Conservation (phyloP, 108 stramenopile genomes). For the Pelagomonas calceolata region DNA sequence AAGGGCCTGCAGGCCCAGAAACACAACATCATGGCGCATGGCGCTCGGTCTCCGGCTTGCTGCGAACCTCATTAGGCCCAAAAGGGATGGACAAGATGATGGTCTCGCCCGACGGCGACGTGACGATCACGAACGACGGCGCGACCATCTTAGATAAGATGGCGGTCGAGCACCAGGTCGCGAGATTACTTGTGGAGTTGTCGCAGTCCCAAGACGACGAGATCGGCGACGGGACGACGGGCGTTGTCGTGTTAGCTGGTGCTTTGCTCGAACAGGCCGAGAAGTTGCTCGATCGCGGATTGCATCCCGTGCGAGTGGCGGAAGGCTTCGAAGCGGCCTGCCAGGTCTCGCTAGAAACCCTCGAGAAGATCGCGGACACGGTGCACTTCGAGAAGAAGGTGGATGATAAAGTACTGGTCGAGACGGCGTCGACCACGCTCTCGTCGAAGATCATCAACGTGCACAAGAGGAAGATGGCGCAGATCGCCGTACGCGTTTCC, state of each 20-base stretch:
- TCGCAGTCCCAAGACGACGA: constrained; percentile 92
- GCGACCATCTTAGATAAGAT: constrained; percentile 93
- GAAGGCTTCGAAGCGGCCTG: constrained; percentile 94
- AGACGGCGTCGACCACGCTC: constrained; percentile 92
- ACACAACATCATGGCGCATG: constrained; percentile 94
- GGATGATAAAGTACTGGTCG: constrained; percentile 64
- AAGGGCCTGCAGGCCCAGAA: constrained; percentile 90
- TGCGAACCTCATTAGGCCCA: constrained; percentile 92
- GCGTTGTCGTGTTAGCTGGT: constrained; percentile 96
- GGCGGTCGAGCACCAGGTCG: constrained; percentile 89
- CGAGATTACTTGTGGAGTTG: constrained; percentile 92
- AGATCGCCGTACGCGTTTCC: no score
- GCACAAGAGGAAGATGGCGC: constrained; percentile 88
- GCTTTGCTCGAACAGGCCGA: constrained; percentile 94
- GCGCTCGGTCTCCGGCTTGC: constrained; percentile 76
- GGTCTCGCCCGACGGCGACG: constrained; percentile 91
- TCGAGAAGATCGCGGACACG: constrained; percentile 72
- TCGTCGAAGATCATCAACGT: constrained; percentile 90
- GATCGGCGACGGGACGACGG: constrained; percentile 99
- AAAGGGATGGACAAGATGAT: constrained; percentile 99
- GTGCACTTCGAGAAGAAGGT: constrained; percentile 75
- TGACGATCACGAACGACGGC: constrained; percentile 98
- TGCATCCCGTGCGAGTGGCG: constrained; percentile 93
- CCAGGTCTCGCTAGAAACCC: constrained; percentile 66
- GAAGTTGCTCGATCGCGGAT: constrained; percentile 71